Evolutionary conservation across 176 grass and related monocot species (phyloP).

Genomic region (Rhynchospora tenuis): DNA sequence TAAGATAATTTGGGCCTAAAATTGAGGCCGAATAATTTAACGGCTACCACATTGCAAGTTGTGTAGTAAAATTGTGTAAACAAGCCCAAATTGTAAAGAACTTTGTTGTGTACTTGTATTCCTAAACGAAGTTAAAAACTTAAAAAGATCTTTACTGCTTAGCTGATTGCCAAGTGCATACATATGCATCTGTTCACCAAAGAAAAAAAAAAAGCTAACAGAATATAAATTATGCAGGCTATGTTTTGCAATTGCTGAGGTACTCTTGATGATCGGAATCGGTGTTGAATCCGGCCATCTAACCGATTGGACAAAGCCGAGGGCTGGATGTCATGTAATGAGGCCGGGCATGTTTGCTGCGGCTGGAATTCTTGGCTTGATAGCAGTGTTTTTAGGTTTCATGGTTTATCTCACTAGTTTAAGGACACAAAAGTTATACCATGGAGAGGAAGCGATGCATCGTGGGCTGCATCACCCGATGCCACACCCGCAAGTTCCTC

Average conservation of each 20-base stretch:
- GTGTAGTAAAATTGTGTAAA: too few relatives aligned
- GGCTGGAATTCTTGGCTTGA: constrained; percentile 74
- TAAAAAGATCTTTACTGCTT: too few relatives aligned
- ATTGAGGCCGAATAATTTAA: not conserved
- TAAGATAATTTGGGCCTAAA: not conserved
- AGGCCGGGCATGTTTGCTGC: constrained; percentile 69
- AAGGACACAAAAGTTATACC: constrained; percentile 34
- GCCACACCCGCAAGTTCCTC: not conserved
- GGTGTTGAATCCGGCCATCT: constrained; percentile 73
- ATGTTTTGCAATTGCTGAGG: constrained; percentile 82
- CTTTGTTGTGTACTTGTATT: too few relatives aligned
- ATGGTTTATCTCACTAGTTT: constrained; percentile 63
- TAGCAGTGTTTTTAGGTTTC: constrained; percentile 74
- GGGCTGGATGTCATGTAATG: constrained; percentile 56
- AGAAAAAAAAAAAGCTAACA: not conserved
- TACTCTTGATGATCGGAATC: constrained; percentile 82
- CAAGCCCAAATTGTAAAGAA: too few relatives aligned
- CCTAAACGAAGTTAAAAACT: too few relatives aligned
- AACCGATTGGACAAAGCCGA: constrained; percentile 64
- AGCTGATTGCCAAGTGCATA: not conserved
- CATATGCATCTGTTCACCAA: not conserved
- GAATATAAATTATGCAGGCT: constrained; percentile 36
- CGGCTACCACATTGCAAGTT: not conserved
- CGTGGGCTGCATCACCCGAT: not conserved
- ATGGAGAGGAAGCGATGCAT: constrained; percentile 30